Evolutionary conservation across 176 grass and related monocot species (phyloP), one percentile per base, ranked within the genome.

Genomic region (Coix lacrymajobi): DNA sequence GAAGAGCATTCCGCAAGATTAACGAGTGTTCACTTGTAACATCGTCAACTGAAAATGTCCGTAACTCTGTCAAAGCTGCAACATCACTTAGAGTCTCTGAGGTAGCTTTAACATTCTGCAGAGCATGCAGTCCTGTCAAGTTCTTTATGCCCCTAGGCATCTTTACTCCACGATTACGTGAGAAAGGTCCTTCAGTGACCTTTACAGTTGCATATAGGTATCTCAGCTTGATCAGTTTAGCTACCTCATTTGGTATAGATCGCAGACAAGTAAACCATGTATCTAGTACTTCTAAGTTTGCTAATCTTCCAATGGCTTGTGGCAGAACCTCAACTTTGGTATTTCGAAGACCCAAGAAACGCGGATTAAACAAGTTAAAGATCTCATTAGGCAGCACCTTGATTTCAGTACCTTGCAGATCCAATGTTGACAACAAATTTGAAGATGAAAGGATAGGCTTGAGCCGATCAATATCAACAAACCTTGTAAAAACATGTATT

Each of bases 341-440:
- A 39, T 39, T 0, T 62, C 86, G 30, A 28, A 90, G 66, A 66
- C 88, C 71, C 24, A 90, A 38, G 9, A 67, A 68, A 0, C 25
- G 71, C 0, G 85, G 38, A 76, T 85, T 85, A 20, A 85, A 81
- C 38, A 89, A 71, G 14, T 32, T 24, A 9, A 82, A 83, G 2
- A 89, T 36, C 16, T 44, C 31, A 51, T 43, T 31, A 11, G 77
- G 70, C 11, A 89, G 3, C 3, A 4, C n/a, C 38, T 87, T 34
- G 4, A 90, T 63, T 1, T 25, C 0, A 20, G 66, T 12, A 14
- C 84, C 65, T 40, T 90, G 13, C 10, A 87, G 26, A 45, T 83
- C 32, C 52, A 88, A 73, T 5, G 62, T 30, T 1, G 79, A 19
- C 6, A 25, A 0, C 7, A 88, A 13, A 11, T 8, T 46, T 6